Percentiles rank a stretch among this genome's conserved stretches.
These are phyloP conservation scores for Talaromyces sp. DNA, from an alignment of 2,329 filamentous ascomycete genomes.

Conservation along the genomic window DNA sequence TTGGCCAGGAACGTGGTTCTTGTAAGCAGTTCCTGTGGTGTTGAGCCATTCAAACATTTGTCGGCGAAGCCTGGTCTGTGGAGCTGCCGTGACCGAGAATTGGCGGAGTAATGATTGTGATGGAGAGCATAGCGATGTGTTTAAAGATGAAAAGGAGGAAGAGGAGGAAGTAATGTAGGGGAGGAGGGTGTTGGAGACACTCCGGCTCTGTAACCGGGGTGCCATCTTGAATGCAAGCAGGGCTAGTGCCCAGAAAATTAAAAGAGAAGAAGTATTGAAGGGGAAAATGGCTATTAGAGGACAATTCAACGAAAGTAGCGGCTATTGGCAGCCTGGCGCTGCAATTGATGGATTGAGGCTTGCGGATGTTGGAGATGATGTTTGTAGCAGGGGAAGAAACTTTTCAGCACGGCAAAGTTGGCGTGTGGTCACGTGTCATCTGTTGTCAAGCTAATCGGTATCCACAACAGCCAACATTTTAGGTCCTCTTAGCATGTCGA, in stretches of 20 bases:
- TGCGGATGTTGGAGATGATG: slow-evolving; percentile 14
- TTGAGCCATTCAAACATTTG: slow-evolving; percentile 64
- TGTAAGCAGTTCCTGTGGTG: slow-evolving; percentile 33
- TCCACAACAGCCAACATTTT: background rate
- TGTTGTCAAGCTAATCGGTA: background rate
- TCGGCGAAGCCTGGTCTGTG: slow-evolving; percentile 54
- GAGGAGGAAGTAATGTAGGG: slow-evolving; percentile 35
- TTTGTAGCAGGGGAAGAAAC: slow-evolving; percentile 33
- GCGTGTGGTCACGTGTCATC: slow-evolving; percentile 24
- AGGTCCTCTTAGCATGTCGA: too few species aligned
- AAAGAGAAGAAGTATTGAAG: background rate
- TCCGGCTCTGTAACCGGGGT: slow-evolving; percentile 42
- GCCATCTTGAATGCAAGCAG: slow-evolving; percentile 34
- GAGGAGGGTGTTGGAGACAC: slow-evolving; percentile 37
- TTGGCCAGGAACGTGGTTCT: slow-evolving; percentile 34
- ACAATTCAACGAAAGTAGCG: slow-evolving; percentile 2
- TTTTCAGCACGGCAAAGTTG: slow-evolving; percentile 27
- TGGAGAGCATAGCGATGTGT: slow-evolving; percentile 18
- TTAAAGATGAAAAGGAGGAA: slow-evolving; percentile 25
- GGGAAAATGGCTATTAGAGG: background rate
- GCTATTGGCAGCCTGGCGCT: slow-evolving; percentile 10
- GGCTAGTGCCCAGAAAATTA: slow-evolving; percentile 4
- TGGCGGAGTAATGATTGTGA: slow-evolving; percentile 29
- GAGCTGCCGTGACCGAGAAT: slow-evolving; percentile 36
- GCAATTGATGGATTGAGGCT: slow-evolving; percentile 23